Evolutionary conservation across 1,139 yeast species (phyloP).

Genomic region (Zygotorulaspora mrakii): DNA sequence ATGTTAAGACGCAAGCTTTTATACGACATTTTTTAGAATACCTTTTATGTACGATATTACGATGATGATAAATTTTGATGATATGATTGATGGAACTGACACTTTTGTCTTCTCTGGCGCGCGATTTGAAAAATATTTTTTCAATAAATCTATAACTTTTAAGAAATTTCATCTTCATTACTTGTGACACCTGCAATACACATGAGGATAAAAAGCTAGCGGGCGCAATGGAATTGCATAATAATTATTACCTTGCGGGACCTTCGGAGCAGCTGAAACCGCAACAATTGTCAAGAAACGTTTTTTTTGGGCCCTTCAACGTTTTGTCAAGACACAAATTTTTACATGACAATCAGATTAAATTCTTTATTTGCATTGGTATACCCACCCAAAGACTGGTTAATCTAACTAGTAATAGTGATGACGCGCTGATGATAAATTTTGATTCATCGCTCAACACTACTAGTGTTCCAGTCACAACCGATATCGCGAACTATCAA

Average conservation of each 20-base stretch:
- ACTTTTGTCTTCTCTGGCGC: no score
- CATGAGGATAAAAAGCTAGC: neutral
- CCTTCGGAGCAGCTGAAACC: conserved; percentile 30
- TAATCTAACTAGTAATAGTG: conserved; percentile 3
- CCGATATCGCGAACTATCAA: conserved; percentile 18
- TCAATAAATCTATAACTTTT: no score
- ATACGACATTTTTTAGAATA: conserved; percentile 3
- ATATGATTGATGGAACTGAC: conserved; percentile 2
- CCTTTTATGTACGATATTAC: conserved; percentile 7
- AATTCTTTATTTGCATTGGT: conserved; percentile 30
- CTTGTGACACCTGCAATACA: neutral
- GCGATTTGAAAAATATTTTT: conserved; percentile 6
- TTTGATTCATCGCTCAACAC: conserved; percentile 18
- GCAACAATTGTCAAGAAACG: conserved; percentile 34
- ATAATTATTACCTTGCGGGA: conserved; percentile 18
- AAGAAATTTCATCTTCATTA: no score
- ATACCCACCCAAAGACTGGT: conserved; percentile 29
- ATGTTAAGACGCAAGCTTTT: conserved; percentile 18
- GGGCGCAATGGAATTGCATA: conserved; percentile 9
- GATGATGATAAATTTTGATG: conserved; percentile 6
- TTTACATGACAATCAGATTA: conserved; percentile 23
- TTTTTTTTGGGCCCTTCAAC: conserved; percentile 39
- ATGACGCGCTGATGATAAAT: conserved; percentile 23
- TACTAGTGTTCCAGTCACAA: conserved; percentile 22
- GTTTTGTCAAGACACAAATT: conserved; percentile 35